These are phyloP conservation scores for Escovopsis sp. DNA, from an alignment of 2,329 filamentous ascomycete species.

Conservation along the genomic window DNA sequence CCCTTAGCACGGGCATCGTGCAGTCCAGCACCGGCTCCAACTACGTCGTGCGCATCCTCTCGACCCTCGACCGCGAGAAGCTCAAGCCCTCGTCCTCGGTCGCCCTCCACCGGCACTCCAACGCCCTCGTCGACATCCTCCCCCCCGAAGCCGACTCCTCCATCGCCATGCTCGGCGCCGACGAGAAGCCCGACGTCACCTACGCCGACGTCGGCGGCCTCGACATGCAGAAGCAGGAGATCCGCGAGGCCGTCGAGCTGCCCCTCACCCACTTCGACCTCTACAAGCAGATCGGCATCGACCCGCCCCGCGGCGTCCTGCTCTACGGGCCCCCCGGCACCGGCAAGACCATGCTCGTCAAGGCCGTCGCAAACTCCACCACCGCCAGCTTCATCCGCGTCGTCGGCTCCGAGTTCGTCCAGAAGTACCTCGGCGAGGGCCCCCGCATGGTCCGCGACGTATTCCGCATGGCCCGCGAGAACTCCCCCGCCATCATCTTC, in stretches of 20 bases:
- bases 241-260: constrained; percentile 91
- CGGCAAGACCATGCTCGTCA: constrained; percentile 94
- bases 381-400: constrained; percentile 98
- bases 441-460: constrained; percentile 98
- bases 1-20: constrained; percentile 77
- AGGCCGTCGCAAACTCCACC: constrained; percentile 95
- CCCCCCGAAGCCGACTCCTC: constrained; percentile 98
- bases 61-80: constrained; percentile 93
- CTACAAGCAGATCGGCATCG: constrained; percentile 98
- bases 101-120: constrained; percentile 93
- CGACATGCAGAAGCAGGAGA: constrained; percentile 99
- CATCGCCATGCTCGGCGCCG: constrained; percentile 90
- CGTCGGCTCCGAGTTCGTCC: constrained; percentile 94
- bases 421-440: constrained; percentile 96
- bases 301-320: constrained; percentile 89
- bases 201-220: constrained; percentile 95
- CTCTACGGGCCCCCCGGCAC: constrained; percentile 93
- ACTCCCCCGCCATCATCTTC: constrained; percentile 97
- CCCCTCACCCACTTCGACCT: constrained; percentile 95
- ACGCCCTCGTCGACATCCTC: constrained; percentile 94
- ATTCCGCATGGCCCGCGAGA: constrained; percentile 97
- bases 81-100: constrained; percentile 97
- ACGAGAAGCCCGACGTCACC: constrained; percentile 96
- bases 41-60: constrained; percentile 96
- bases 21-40: constrained; percentile 97